Base-by-base conservation (phyloP, 1,284 basidiomycete genomes). In the Irpex sp. region DNA sequence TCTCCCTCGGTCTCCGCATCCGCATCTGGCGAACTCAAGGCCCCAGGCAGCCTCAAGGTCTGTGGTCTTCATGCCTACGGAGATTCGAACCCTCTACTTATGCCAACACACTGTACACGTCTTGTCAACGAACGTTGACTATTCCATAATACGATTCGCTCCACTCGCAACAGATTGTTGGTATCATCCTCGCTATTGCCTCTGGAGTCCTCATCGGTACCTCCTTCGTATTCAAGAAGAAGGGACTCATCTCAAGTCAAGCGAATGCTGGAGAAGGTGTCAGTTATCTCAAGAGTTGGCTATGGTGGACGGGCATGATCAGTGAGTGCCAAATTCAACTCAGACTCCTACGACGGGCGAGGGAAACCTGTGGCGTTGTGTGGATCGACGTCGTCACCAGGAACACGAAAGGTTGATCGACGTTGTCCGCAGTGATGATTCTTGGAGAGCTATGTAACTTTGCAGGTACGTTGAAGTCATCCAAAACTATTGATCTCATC, bases 191-290 rank as follows among this genome's bases (percentile, higher is more conserved):
- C 47, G 95, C 96, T 19, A 79, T 98, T 58, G 76, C 78, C 17
- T 93, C 89, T 70, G 97, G 97, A 21, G 51, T 96, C 26, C 87
- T 99, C 68, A 98, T 98, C 69, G 97, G 97, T 5, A 83, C 89
- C n/a, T 92, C 90, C 70, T 96, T 94, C 76, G 93, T 94, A 15
- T 87, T 99, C 82, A 99, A 99, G 86, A 99, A 98, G 84, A 97
- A 93, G 73, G 94, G 94, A 13, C 79, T 95, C 21, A 75, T 92
- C 61, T 81, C 85, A 72, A 86, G 88, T 69, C 88, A 91, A 78
- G 82, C 84, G 68, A 87, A 83, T 70, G 89, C 93, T 0, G 97
- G 97, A 56, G 95, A 98, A 73, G 96, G 96, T 55, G 94, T 97
- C 65, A 93, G 86, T 9, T 99, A 99, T 78, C 86, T 99, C 74